These are phyloP conservation scores for Dendrobium officinale DNA, from an alignment of 106 monocot genomes.

Conservation along the genomic window DNA sequence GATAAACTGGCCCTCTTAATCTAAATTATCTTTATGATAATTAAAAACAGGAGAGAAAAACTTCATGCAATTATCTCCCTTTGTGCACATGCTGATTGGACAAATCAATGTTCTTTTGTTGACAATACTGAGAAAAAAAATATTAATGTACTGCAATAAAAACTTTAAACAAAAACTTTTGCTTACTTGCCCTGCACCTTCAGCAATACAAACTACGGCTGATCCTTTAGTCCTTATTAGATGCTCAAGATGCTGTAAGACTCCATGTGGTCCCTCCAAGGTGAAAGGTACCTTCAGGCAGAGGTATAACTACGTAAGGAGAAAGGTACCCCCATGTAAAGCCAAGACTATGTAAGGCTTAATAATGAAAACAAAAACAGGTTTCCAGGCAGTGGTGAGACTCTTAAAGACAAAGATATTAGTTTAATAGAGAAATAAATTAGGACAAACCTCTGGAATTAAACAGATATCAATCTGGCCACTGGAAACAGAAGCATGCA, in stretches of 20 bases:
- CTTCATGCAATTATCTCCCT: no score
- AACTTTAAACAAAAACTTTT: no score
- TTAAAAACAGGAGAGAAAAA: no score
- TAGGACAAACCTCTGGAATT: constrained; percentile 50
- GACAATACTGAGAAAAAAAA: no score
- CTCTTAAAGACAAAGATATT: no score
- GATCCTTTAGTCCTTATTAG: constrained; percentile 43
- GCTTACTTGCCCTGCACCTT: constrained; percentile 64
- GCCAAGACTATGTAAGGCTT: background rate
- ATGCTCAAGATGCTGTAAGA: constrained; percentile 38
- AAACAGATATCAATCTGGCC: constrained; percentile 50
- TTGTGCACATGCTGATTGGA: no score
- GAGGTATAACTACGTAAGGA: no score
- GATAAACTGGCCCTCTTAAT: no score
- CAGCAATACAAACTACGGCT: constrained; percentile 54
- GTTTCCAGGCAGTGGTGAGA: no score
- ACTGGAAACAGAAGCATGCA: constrained; percentile 66
- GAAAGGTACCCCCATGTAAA: constrained; percentile 2
- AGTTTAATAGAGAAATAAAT: background rate
- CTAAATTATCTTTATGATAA: no score
- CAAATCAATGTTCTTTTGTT: no score
- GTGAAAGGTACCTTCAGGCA: constrained; percentile 39
- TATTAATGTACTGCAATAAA: no score
- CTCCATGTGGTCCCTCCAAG: constrained; percentile 47
- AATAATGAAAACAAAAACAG: background rate